phyloP scores from a whole-genome alignment of 1,284 basidiomycete genomes.

The Neonothopanus nambi region DNA sequence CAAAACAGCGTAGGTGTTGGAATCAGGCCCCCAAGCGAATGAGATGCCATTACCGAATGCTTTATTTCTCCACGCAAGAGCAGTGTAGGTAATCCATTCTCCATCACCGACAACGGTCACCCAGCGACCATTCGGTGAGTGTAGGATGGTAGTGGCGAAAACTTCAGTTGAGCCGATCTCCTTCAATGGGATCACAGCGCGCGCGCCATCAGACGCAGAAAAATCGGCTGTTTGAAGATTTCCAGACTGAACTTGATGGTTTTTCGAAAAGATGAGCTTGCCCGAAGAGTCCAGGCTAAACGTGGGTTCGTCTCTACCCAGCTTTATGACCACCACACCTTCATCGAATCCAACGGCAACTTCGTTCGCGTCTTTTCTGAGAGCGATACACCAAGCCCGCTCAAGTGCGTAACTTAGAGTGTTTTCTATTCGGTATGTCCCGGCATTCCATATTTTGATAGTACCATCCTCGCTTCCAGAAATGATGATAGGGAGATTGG shows the following conservation, averaged over 20 bases:
- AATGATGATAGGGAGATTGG: conserved; percentile 92
- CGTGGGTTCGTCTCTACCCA: conserved; percentile 95
- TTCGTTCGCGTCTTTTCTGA: conserved; percentile 87
- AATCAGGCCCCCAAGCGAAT: conserved; percentile 97
- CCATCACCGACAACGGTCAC: conserved; percentile 96
- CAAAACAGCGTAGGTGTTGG: conserved; percentile 95
- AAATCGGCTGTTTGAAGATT: conserved; percentile 76
- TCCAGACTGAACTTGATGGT: conserved; percentile 89
- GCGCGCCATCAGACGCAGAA: conserved; percentile 76
- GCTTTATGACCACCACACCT: conserved; percentile 86
- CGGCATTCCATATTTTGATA: conserved; percentile 97
- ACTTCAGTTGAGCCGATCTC: conserved; percentile 97
- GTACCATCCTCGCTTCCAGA: conserved; percentile 98
- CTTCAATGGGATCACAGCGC: conserved; percentile 76
- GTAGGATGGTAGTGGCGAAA: conserved; percentile 84
- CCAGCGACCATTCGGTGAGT: conserved; percentile 96
- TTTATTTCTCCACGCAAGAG: conserved; percentile 99
- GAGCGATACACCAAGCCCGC: conserved; percentile 92
- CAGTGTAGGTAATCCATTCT: conserved; percentile 99
- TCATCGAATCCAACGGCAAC: conserved; percentile 97
- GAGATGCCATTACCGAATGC: conserved; percentile 91
- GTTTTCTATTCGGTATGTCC: conserved; percentile 95
- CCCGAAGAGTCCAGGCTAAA: conserved; percentile 96
- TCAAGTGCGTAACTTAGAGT: conserved; percentile 96
- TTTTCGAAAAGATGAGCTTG: conserved; percentile 93